A percentile compares a stretch with the other conserved stretches of the same genome.
phyloP scores from a whole-genome alignment of 768 basidiomycete genomes.

The Phanerodontia chrysosporium region DNA sequence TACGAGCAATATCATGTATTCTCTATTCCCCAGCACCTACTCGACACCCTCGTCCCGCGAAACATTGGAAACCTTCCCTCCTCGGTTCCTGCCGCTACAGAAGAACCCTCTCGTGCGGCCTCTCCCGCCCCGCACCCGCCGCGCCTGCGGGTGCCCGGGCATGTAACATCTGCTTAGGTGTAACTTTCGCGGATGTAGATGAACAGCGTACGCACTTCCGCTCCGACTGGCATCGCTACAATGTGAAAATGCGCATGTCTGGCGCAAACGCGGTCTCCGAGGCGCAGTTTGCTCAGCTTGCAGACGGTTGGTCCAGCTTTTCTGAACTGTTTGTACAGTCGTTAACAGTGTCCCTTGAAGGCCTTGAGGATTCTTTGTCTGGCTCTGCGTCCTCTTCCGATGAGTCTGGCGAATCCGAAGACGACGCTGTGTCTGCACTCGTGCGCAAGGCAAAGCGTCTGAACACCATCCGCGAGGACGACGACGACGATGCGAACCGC shows the following conservation, averaged over 20 bases:
- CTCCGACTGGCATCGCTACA: slow-evolving; percentile 98
- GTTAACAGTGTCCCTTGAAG: slow-evolving; percentile 30
- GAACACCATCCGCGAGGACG: slow-evolving; percentile 10
- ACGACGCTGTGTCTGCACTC: slow-evolving; percentile 59
- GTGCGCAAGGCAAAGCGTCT: slow-evolving; percentile 53
- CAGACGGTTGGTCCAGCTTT: slow-evolving; percentile 60
- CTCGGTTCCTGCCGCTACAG: background rate
- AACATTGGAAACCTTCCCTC: slow-evolving; percentile 43
- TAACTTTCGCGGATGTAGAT: slow-evolving; percentile 66
- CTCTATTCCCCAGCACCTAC: slow-evolving; percentile 63
- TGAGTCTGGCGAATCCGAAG: slow-evolving; percentile 49
- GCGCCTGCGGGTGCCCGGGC: slow-evolving; percentile 37
- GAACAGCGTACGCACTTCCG: slow-evolving; percentile 85
- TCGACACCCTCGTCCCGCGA: slow-evolving; percentile 69
- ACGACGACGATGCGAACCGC: slow-evolving; percentile 22
- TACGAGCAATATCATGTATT: slow-evolving; percentile 55
- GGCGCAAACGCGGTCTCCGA: slow-evolving; percentile 65
- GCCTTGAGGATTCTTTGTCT: slow-evolving; percentile 83
- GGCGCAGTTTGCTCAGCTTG: slow-evolving; percentile 65
- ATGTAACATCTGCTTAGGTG: slow-evolving; percentile 71
- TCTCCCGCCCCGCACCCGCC: slow-evolving; percentile 26
- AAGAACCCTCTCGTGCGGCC: slow-evolving; percentile 23
- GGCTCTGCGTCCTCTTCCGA: slow-evolving; percentile 80
- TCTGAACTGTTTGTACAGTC: background rate
- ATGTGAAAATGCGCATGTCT: slow-evolving; percentile 76